Base-by-base conservation (phyloP, 108 stramenopile species). In the Pelagomonas calceolata region DNA sequence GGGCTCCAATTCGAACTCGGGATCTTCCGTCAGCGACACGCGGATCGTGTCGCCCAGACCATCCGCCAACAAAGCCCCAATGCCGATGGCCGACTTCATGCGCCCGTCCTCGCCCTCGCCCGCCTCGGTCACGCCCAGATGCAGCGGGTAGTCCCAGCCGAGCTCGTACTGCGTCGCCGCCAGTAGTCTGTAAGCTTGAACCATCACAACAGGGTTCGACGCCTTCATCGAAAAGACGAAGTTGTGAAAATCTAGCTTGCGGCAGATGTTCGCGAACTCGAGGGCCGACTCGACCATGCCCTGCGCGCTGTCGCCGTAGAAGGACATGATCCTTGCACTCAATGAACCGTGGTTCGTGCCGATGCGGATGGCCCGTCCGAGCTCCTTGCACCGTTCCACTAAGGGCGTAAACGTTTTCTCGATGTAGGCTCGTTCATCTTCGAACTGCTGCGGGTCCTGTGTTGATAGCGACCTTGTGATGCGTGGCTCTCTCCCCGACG, bases 161-260 rank as follows among this genome's bases (percentile, higher is more conserved):
- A 90, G 71, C 70, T 90, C 84, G 78, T 94, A 94, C 86, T 86
- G 85, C 75, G 93, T 91, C 4, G 92, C 91, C 33, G 94, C 92
- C 67, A 95, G 81, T 64, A 94, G 81, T 70, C 95, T 91, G 80
- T 95, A 95, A 36, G 85, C 87, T 76, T 96, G 95, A 30, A 94
- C 94, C 95, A 96, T 96, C 66, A 96, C 95, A 68, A 96, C 76
- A n/a, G 95, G 95, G 67, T 96, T 96, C 66, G 89, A 90, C 18
- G 95, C 91, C 86, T 96, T 96, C 95, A 96, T 96, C 69, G 92
- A 93, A 74, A 96, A 96, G 74, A 96, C 91, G 82, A 96, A 96
- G 87, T 96, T 96, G 90, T 96, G 95, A 78, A 75, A 96, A 70
- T 96, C 91, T 76, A 92, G 86, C 44, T 79, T 81, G 37, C 95